These are phyloP conservation scores for Ophiostoma australiae DNA, from an alignment of 2,329 filamentous ascomycete genomes.

Conservation along the genomic window DNA sequence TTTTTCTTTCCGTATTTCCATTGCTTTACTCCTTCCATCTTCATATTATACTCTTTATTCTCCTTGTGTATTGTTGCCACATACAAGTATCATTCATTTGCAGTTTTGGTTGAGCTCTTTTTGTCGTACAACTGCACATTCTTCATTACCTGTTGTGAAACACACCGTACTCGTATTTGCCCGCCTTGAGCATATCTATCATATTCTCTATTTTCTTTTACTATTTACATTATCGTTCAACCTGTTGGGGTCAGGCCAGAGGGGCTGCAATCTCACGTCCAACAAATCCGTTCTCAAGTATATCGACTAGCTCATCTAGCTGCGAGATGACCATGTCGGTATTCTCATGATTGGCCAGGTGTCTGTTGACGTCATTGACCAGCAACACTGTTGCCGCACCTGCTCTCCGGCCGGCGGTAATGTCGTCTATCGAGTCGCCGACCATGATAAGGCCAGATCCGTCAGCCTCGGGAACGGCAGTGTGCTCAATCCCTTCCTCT, in stretches of 20 bases:
- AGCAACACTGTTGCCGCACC: constrained; percentile 88
- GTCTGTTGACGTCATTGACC: constrained; percentile 71
- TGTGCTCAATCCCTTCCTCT: constrained; percentile 29
- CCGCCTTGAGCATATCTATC: no score
- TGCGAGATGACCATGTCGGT: constrained; percentile 69
- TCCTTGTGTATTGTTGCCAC: background rate
- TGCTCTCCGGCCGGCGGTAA: constrained; percentile 76
- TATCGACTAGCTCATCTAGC: constrained; percentile 69
- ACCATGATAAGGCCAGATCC: constrained; percentile 57
- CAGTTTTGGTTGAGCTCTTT: background rate
- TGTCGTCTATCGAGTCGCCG: constrained; percentile 84
- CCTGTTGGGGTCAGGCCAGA: background rate
- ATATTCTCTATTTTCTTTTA: background rate
- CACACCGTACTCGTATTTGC: background rate
- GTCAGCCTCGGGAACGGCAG: constrained; percentile 34
- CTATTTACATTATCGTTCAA: background rate
- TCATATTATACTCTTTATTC: background rate
- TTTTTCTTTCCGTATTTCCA: constrained; percentile 12
- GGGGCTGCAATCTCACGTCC: constrained; percentile 21
- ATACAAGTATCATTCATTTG: background rate
- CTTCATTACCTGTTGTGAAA: background rate
- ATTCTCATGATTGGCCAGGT: constrained; percentile 64
- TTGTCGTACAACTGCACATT: background rate
- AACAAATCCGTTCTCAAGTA: constrained; percentile 69
- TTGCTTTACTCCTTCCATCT: background rate